Evolutionary conservation across 208 protist species (phyloP).

Genomic region (Wallacemonas collosoma): DNA sequence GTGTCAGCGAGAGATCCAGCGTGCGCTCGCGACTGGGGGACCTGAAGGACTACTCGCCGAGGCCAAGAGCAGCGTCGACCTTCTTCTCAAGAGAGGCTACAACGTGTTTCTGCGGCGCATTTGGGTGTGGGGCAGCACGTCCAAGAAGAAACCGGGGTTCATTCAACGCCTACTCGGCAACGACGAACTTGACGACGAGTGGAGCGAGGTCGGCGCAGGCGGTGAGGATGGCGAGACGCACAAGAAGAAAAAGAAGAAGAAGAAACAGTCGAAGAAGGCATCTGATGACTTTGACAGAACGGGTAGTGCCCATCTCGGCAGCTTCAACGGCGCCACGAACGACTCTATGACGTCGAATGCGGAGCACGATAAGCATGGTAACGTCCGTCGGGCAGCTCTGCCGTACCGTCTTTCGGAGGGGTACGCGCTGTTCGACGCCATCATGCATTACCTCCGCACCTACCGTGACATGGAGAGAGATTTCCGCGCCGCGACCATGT

Average conservation of each 20-base stretch:
- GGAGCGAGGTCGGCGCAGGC: background rate
- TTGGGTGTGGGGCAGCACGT: slow-evolving; percentile 50
- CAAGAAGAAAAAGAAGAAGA: slow-evolving; percentile 3
- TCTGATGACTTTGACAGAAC: background rate
- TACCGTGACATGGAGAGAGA: slow-evolving; percentile 31
- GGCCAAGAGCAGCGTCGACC: slow-evolving; percentile 3
- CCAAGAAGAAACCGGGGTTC: slow-evolving; percentile 19
- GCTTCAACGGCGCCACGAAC: background rate
- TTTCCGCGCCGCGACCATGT: slow-evolving; percentile 7
- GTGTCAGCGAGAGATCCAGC: slow-evolving; percentile 10
- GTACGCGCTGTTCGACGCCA: slow-evolving; percentile 63
- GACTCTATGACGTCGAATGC: background rate
- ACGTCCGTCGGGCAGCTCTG: slow-evolving; percentile 15
- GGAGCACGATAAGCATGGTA: background rate
- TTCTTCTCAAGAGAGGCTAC: slow-evolving; percentile 19
- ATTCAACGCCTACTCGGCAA: background rate
- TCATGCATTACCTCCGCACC: slow-evolving; percentile 48
- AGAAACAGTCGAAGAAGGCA: slow-evolving; percentile 5
- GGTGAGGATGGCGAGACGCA: slow-evolving; percentile 6
- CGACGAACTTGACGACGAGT: background rate
- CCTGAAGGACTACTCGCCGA: background rate
- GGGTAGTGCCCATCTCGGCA: background rate
- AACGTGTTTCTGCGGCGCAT: slow-evolving; percentile 63
- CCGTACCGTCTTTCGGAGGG: slow-evolving; percentile 44
- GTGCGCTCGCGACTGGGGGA: background rate